These are phyloP conservation scores for Vitis amurensis DNA, from an alignment of 164 flowering plant genomes.

Conservation along the genomic window DNA sequence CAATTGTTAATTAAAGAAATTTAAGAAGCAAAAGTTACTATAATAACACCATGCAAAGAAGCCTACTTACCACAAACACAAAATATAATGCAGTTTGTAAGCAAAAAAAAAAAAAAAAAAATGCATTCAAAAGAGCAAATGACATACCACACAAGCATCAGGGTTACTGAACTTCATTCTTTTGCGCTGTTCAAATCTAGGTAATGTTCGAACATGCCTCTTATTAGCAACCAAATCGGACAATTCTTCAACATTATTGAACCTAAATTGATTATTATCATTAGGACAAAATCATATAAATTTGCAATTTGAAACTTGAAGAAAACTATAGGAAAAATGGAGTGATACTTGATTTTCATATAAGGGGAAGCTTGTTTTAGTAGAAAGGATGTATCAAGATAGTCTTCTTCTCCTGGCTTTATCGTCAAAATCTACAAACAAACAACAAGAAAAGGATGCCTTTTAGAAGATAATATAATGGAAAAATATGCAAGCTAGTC, in stretches of 20 bases:
- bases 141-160: conserved; percentile 37
- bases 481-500: neutral
- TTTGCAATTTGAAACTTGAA: conserved; percentile 3
- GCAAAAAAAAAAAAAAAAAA: neutral
- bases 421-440: conserved; percentile 73
- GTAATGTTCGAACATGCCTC: conserved; percentile 38
- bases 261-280: conserved; percentile 34
- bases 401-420: conserved; percentile 74
- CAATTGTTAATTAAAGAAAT: neutral
- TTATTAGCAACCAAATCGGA: conserved; percentile 37
- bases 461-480: neutral
- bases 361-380: conserved; percentile 87
- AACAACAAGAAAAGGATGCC: neutral
- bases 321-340: neutral
- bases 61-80: neutral
- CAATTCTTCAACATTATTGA: conserved; percentile 37
- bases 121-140: neutral
- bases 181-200: conserved; percentile 44
- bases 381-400: conserved; percentile 69
- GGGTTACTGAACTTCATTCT: conserved; percentile 38
- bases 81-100: neutral
- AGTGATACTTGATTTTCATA: conserved; percentile 68
- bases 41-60: conserved; percentile 1
- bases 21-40: neutral
- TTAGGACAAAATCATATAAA: neutral